Evolutionary conservation across 2,329 filamentous ascomycete species (phyloP), one percentile per base, ranked within the genome.

Genomic region (Trichophyton benhamiae): DNA sequence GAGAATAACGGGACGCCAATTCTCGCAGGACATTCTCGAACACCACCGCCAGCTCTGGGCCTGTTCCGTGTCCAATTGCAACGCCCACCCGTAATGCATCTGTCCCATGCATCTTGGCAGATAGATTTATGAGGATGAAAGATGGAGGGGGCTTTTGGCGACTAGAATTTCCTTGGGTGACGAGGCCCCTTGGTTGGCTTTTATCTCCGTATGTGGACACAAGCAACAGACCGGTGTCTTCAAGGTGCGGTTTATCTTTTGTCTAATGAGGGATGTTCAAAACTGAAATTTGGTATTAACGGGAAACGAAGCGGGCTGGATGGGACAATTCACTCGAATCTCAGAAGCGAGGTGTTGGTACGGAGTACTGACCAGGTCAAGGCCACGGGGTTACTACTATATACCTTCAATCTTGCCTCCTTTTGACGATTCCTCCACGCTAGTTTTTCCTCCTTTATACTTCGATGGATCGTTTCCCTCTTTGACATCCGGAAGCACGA

Each of bases 1-100:
- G 20, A 41, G 55, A 58, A 25, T 58, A 42, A 42, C 55, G 55
- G 41, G 55, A 58, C 20, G 55, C 55, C 38, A 58, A 20, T 30
- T 58, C 25, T 20, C 11, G 55, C 55, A 41, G 7, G n/a, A 58
- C 55, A 41, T 58, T n/a, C 13, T 58, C 55, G 22, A 58, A 58
- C 22, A 25, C 55, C n/a, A 17, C 30, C 20, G 55, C 55, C 11
- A 58, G 55, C 55, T 58, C 55, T 22, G 55, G 55, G 17, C 55
- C 55, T n/a, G 55, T 58, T 42, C 55, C 55, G 22, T 58, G 30
- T 13, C 55, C 55, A 20, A 58, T 41, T 5, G 55, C 55, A 41
- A 58, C 20, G 3, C 55, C 55, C 20, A 58, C 30, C 15, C 55
- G 55, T 58, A 58, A 58, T 13, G 33, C 11, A 38, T n/a, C 27